Base-by-base conservation (phyloP, 1,284 basidiomycete species). In the Microbotryum intermedium region DNA sequence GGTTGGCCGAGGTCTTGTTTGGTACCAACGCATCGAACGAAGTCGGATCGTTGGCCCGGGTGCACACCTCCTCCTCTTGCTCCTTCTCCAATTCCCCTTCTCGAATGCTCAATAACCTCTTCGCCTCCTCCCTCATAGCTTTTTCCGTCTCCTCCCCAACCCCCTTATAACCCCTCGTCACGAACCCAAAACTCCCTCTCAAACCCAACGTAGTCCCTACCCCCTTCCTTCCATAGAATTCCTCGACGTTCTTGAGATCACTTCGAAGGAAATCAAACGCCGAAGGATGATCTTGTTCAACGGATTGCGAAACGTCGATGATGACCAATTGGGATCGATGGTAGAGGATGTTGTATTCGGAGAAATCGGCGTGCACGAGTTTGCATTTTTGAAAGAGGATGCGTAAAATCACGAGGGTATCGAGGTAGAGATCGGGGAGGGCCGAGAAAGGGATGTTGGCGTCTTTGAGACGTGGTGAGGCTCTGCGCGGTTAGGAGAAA, bases 231-330 rank as follows among this genome's bases (percentile, higher is more conserved):
- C 81, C 79, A 74, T 97, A 99, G 75, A 90, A 98, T 46, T 91
- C 90, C 66, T 97, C 92, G 45, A 94, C 80, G 74, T 98, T 97
- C 68, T 84, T 85, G 53, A 99, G 81, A 75, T 99, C 95, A 46
- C 82, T 85, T 30, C 94, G 85, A 50, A 99, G 79, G 75, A 99
- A 99, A 75, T 99, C 94, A 72, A 91, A 95, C 0, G 92, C 90
- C 44, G 86, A 81, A 0, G 94, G 94, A 72, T 99, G 95, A 75
- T 98, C 94, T 72, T 97, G 93, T 72, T 99, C 95, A 47, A 99
- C 94, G 57, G 89, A 92, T 76, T 99, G 95, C 3, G 91, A 95
- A 62, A 99, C 95, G 74, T 99, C 95, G 76, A 99, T 98, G 72
- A 98, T 88, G 77, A 83, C 93, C 18, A 97, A 80, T 72, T 93